Conservation (phyloP, 768 basidiomycete genomes). For the Gymnopilus junonius region DNA sequence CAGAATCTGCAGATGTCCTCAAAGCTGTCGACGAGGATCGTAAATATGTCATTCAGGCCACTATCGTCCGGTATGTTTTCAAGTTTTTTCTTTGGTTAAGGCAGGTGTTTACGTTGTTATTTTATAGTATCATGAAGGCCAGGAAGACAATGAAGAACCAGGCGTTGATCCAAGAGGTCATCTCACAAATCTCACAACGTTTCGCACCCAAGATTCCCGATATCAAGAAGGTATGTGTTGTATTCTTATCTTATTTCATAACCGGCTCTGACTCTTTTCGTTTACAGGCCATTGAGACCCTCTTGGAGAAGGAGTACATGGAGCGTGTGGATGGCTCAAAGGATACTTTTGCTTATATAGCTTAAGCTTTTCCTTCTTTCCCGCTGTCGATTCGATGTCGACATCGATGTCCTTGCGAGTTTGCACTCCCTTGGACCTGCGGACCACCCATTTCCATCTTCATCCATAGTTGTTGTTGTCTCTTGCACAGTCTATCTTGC, state of each 20-base stretch:
- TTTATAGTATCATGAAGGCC: slow-evolving; percentile 87
- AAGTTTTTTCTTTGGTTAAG: background rate
- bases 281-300: slow-evolving; percentile 79
- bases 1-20: slow-evolving; percentile 86
- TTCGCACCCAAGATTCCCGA: slow-evolving; percentile 95
- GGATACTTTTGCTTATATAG: slow-evolving; percentile 85
- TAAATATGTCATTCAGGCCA: slow-evolving; percentile 95
- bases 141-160: slow-evolving; percentile 96
- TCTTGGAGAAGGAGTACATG: slow-evolving; percentile 97
- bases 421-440: background rate
- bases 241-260: background rate
- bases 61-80: slow-evolving; percentile 73
- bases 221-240: slow-evolving; percentile 81
- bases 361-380: slow-evolving; percentile 40
- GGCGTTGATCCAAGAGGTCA: slow-evolving; percentile 86
- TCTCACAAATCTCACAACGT: slow-evolving; percentile 84
- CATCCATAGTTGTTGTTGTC: background rate
- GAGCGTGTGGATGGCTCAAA: slow-evolving; percentile 92
- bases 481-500: background rate
- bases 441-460: background rate
- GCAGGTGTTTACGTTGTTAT: slow-evolving; percentile 3
- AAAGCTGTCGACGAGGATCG: slow-evolving; percentile 97
- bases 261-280: slow-evolving; percentile 21
- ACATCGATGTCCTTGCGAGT: background rate
- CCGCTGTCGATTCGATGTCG: no score